A percentile compares a stretch with the other conserved stretches of the same genome.
These are phyloP conservation scores for Tagetes erecta DNA, from an alignment of 129 eudicot genomes.

Conservation along the genomic window DNA sequence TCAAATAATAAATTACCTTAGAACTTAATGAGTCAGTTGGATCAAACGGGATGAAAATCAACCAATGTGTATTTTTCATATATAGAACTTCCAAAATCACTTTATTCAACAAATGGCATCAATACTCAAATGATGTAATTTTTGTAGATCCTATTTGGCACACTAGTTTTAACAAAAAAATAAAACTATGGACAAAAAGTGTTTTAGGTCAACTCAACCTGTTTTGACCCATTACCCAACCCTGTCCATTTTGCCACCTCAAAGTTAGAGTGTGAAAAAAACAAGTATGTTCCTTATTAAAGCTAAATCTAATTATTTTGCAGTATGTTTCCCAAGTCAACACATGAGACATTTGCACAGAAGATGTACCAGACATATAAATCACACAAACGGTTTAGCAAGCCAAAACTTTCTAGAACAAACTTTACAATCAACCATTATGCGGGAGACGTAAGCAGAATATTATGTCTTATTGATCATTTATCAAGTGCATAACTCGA, in stretches of 20 bases:
- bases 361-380: slow-evolving; percentile 96
- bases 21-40: background rate
- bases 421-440: slow-evolving; percentile 92
- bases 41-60: background rate
- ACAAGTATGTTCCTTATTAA: background rate
- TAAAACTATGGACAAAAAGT: background rate
- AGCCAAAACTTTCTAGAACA: slow-evolving; percentile 96
- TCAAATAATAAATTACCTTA: background rate
- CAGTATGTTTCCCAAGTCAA: slow-evolving; percentile 99
- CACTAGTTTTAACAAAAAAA: background rate
- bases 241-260: background rate
- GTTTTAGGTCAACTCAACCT: background rate
- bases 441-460: slow-evolving; percentile 88
- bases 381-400: slow-evolving; percentile 88
- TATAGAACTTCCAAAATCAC: background rate
- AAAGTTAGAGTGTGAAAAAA: background rate
- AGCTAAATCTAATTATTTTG: slow-evolving; percentile 29
- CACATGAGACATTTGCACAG: slow-evolving; percentile 98
- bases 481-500: background rate
- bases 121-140: background rate
- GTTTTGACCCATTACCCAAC: slow-evolving; percentile 7
- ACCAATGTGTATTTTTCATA: background rate
- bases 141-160: background rate
- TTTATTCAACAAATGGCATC: background rate
- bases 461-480: background rate